Percentiles rank a stretch among this genome's conserved stretches.
Conservation (phyloP, 768 basidiomycete genomes). For the Suillus variegatus region DNA sequence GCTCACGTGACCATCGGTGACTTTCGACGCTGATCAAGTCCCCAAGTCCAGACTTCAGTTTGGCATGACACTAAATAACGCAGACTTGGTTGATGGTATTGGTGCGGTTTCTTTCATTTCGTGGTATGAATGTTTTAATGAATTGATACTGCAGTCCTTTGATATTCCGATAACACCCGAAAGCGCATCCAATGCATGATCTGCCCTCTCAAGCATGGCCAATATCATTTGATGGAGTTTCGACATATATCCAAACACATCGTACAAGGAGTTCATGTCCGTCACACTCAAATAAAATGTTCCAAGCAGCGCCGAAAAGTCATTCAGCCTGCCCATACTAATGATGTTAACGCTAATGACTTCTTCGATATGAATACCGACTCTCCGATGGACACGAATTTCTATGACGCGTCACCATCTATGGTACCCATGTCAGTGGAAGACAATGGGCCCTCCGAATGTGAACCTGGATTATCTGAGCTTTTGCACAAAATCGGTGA, state of each 20-base stretch:
- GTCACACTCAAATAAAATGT: not conserved
- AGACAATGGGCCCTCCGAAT: not conserved
- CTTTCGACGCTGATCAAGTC: too few relatives aligned
- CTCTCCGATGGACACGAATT: not conserved
- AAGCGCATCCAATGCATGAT: not conserved
- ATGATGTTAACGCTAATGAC: not conserved
- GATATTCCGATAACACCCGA: not conserved
- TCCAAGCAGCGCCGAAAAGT: not conserved
- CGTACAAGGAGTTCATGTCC: not conserved
- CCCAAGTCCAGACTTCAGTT: too few relatives aligned
- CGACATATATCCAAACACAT: not conserved
- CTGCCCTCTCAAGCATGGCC: not conserved
- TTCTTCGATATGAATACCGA: not conserved
- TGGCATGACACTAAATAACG: not conserved
- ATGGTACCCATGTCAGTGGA: not conserved
- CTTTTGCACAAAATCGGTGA: not conserved
- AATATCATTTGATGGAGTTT: conserved; percentile 3
- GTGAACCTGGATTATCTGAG: not conserved
- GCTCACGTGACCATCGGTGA: not conserved
- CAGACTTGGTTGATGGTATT: not conserved
- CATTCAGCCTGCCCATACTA: not conserved
- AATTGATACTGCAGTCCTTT: not conserved
- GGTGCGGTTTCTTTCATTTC: not conserved
- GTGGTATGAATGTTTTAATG: too few relatives aligned
- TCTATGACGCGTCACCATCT: not conserved